Conservation (phyloP, 441 rosid genomes). For the Macaranga tanarius region DNA sequence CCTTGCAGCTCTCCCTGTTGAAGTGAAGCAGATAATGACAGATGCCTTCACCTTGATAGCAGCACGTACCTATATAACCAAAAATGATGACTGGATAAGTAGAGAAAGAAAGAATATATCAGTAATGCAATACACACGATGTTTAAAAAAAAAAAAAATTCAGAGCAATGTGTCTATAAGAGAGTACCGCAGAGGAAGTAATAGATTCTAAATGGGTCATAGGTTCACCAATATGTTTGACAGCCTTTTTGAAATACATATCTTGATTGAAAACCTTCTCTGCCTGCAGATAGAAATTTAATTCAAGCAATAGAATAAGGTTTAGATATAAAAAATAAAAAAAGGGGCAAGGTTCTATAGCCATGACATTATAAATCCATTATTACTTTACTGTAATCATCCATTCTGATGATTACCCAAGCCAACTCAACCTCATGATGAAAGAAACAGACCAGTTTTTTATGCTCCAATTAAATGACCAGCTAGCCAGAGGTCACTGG, state of each 20-base stretch:
- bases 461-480: too few relatives aligned
- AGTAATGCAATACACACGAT: too few relatives aligned
- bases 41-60: constrained; percentile 96
- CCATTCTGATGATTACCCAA: too few relatives aligned
- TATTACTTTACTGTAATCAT: too few relatives aligned
- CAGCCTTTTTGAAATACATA: constrained; percentile 84
- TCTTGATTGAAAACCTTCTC: constrained; percentile 98
- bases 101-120: not conserved
- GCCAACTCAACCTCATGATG: too few relatives aligned
- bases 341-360: too few relatives aligned
- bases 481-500: too few relatives aligned
- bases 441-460: too few relatives aligned
- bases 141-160: too few relatives aligned
- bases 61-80: constrained; percentile 69
- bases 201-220: constrained; percentile 96
- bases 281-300: constrained; percentile 42
- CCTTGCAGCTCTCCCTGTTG: constrained; percentile 89
- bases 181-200: constrained; percentile 91
- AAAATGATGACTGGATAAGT: not conserved
- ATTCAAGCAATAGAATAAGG: too few relatives aligned
- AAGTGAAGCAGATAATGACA: constrained; percentile 75
- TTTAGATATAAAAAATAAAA: not conserved
- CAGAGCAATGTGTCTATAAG: not conserved
- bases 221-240: constrained; percentile 90
- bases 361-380: too few relatives aligned